phyloP scores from a whole-genome alignment of 805 yeast species.

The Martiniozyma abietophila region DNA sequence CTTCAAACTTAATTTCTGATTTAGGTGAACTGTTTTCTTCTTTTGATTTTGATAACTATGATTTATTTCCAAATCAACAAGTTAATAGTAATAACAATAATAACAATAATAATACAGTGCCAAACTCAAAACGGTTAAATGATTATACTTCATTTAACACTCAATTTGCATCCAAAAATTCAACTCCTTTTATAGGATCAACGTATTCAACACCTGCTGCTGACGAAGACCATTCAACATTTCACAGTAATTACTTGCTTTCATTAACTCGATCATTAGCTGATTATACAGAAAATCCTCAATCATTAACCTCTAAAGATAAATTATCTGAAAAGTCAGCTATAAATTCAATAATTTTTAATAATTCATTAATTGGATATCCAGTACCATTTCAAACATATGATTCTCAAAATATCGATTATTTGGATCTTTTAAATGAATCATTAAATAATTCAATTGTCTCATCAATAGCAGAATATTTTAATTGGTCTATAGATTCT shows the following conservation, averaged over 20 bases:
- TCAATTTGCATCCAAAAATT: no score
- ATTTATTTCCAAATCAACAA: conserved; percentile 2
- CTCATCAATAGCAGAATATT: conserved; percentile 22
- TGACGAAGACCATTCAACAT: conserved; percentile 12
- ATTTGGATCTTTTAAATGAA: conserved; percentile 20
- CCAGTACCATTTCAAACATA: no score
- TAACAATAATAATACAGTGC: not conserved
- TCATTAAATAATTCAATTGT: conserved; percentile 22
- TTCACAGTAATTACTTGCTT: conserved; percentile 18
- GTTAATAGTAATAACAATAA: not conserved
- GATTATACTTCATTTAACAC: no score
- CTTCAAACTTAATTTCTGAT: conserved; percentile 28
- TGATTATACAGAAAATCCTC: no score
- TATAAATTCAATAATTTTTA: no score
- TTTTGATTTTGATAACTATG: conserved; percentile 20
- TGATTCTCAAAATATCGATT: conserved; percentile 22
- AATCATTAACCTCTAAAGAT: no score
- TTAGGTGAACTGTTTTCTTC: conserved; percentile 27
- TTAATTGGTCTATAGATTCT: conserved; percentile 24
- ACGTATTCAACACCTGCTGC: no score
- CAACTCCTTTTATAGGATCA: no score
- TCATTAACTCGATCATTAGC: conserved; percentile 17
- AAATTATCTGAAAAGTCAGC: no score
- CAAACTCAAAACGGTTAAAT: no score
- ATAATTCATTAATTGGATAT: no score